Base-by-base conservation (phyloP, 768 basidiomycete species). In the Termitomyces sp. region DNA sequence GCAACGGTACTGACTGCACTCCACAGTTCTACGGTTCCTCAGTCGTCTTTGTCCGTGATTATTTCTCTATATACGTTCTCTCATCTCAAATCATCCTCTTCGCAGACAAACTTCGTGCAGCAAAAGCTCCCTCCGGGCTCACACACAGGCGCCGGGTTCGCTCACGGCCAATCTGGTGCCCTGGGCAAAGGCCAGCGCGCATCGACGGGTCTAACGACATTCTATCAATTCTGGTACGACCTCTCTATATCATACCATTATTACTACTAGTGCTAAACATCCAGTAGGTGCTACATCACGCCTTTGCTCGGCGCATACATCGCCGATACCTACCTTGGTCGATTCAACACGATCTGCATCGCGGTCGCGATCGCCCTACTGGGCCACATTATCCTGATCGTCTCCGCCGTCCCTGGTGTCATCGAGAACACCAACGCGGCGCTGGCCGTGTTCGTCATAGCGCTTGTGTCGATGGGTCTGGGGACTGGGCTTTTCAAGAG, bases 401-500 rank as follows among this genome's bases (percentile, higher is more conserved):
- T 84, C 53, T 78, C 85, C n/a, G 79, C 84, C 14, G 65, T 88
- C 5, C 90, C 89, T 0, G 80, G 84, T 1, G 79, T 90, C 18
- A 60, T 61, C n/a, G 57, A 60, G 20, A 54, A 58, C 22, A 48
- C 32, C 22, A 43, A 46, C 4, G 50, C 47, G 16, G 62, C 59
- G 6, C 24, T 63, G 16, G 57, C 22, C 12, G 61, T 77, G 0
- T 62, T 62, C 20, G 22, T 49, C 20, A 61, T 87, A 43, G 85
- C 87, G 0, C 72, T 91, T 43, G 66, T 91, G 50, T 71, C 90
- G 51, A 87, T 82, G 68, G 81, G 82, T 12, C 64, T 78, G 10
- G 78, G 87, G 16, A 80, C 88, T 13, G 88, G 88, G 7, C 73
- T 84, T 22, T 88, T 91, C 80, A 90, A 92, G 71, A 71, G 84